These are phyloP conservation scores for Lentinula guzmanii DNA, from an alignment of 768 basidiomycete genomes.

Conservation along the genomic window DNA sequence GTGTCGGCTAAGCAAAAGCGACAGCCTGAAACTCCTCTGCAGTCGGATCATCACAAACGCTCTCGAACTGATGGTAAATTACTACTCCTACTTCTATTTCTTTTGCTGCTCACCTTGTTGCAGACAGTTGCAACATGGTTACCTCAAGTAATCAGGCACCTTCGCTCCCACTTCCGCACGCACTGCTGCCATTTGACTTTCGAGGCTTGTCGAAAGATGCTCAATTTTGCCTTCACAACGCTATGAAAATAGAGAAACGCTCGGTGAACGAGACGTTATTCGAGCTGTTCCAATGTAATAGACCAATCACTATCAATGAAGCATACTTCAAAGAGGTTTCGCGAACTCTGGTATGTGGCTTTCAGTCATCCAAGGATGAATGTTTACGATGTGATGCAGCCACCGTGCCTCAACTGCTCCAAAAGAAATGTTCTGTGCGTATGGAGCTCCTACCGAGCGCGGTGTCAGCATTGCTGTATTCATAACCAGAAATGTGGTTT, in stretches of 20 bases:
- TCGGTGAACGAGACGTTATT: not conserved
- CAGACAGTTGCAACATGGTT: too few species aligned
- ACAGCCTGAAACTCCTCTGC: not conserved
- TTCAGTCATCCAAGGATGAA: not conserved
- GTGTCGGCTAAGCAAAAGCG: not conserved
- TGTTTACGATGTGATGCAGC: not conserved
- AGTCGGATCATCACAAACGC: not conserved
- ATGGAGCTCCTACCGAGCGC: not conserved
- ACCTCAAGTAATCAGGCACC: not conserved
- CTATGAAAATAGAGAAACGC: not conserved
- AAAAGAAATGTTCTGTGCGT: not conserved
- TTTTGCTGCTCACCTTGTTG: too few species aligned
- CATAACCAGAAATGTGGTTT: not conserved
- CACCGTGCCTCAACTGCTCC: not conserved
- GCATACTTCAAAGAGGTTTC: not conserved
- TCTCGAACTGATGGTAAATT: not conserved
- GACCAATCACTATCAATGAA: not conserved
- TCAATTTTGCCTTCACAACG: not conserved
- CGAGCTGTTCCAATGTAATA: not conserved
- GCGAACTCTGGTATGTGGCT: not conserved
- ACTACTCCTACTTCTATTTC: not conserved
- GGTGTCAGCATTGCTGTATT: not conserved
- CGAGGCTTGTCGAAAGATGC: not conserved
- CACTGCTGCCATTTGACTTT: not conserved
- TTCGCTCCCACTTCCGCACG: not conserved